Base-by-base conservation (phyloP, 2,329 filamentous ascomycete species). In the Seiridium unicorne region DNA sequence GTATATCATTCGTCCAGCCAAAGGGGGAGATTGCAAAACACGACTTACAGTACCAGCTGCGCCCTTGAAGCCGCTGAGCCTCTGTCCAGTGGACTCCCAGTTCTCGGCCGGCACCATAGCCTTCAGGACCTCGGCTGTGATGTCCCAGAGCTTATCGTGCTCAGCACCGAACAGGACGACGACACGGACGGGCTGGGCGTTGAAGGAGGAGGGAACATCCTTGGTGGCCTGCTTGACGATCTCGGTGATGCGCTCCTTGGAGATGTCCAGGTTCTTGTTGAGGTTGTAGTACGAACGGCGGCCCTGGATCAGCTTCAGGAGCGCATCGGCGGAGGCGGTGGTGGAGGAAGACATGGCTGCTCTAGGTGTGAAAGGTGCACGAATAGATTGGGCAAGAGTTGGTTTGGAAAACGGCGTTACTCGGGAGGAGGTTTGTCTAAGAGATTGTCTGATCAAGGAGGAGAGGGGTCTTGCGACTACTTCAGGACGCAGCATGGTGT, bases 111-210 rank as follows among this genome's bases (percentile, higher is more conserved):
- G 86, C 32, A 95, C 87, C 61, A 93, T 84, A 31, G 80, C 79
- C 79, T 89, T 87, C 61, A 94, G 81, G 57, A 83, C 77, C 35
- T 88, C 85, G 62, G 80, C 76, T 59, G 87, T 83, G 61, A 92
- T 81, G 73, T 92, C 88, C 94, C 93, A 97, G 68, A 96, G 86
- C 79, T 90, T 89, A 69, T 93, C 88, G 80, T 97, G 93, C 76
- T 97, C 90, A 63, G 84, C 85, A 70, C 90, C 89, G 70, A 95
- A 83, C 58, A 97, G 85, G 56, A 97, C 84, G 53, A 96, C 84
- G 61, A 90, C 78, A 61, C 93, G 89, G 66, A 91, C 89, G 66
- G 87, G 87, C 81, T 97, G 93, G 47, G 87, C 90, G 86, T 97
- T 97, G 88, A 97, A 97, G 65, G 89, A 87, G 57, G 86, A 89